Base-by-base conservation (phyloP, 495 filamentous ascomycete species). In the Aspergillus carlsbadensis region DNA sequence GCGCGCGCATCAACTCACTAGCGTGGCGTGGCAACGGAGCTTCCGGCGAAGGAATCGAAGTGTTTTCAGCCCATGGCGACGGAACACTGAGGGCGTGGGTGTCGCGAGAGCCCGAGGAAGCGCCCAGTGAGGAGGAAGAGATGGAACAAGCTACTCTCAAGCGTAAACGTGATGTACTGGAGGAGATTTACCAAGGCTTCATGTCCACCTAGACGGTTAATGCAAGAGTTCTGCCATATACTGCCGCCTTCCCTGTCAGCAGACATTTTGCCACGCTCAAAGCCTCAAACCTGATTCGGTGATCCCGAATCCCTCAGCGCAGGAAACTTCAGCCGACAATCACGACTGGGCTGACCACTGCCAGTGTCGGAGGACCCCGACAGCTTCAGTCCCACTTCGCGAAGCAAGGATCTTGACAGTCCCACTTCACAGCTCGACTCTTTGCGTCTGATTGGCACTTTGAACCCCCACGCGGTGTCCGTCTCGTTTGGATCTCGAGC, bases 1-100 rank as follows among this genome's bases (percentile, higher is more conserved):
- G 83, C 14, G 81, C 72, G 42, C 85, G 85, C 13, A 82, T 89
- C 26, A 88, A 87, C 21, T 84, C 80, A 33, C 70, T 95, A 11
- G 85, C 78, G 5, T 96, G 86, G 89, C 81, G 86, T 61, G 82
- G 83, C 1, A 78, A 75, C 36, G 76, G 74, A 14, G 75, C 65
- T 0, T 70, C 70, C 2, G 78, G 76, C 1, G 70, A 76, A 56
- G 74, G 76, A 0, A 33, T 81, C 10, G 78, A 80, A 34, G 54
- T 81, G 26, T 81, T 81, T 62, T 81, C 79, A 8, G 79, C 78
- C 3, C 78, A 81, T 52, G 78, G 78, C 0, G 77, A 82, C 56
- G 79, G 79, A 4, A 74, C 75, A 0, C 78, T 82, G 40, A 70
- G 74, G 17, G 60, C 68, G 8, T 82, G 87, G 68, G 80, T 76